Evolutionary conservation across 2,329 filamentous ascomycete genomes (phyloP).

Genomic region (Beauveria caledonica): DNA sequence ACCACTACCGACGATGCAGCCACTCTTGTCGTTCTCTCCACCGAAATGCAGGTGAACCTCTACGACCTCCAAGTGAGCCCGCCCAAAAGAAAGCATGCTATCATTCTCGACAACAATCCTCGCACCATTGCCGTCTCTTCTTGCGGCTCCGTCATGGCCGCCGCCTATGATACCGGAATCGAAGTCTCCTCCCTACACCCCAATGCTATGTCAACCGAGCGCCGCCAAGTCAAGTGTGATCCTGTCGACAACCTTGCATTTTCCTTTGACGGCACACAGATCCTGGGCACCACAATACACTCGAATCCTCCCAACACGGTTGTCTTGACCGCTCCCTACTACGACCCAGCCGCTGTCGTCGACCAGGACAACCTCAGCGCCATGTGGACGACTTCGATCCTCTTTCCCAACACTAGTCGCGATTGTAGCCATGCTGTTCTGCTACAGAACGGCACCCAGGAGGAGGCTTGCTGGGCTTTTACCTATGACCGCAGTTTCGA

Average conservation of each 20-base stretch:
- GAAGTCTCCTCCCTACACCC: conserved; percentile 71
- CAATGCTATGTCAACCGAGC: conserved; percentile 54
- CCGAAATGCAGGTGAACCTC: conserved; percentile 77
- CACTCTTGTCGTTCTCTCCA: conserved; percentile 70
- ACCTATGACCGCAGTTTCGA: conserved; percentile 70
- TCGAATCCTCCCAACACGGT: conserved; percentile 61
- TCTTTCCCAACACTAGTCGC: conserved; percentile 73
- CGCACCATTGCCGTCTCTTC: conserved; percentile 74
- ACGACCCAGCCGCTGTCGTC: conserved; percentile 60
- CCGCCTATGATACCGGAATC: conserved; percentile 81
- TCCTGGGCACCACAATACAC: conserved; percentile 65
- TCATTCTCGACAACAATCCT: conserved; percentile 71
- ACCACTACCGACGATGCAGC: conserved; percentile 73
- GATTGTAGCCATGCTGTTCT: conserved; percentile 72
- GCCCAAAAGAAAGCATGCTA: conserved; percentile 62
- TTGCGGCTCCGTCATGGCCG: conserved; percentile 71
- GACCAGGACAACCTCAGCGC: conserved; percentile 61
- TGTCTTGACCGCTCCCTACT: conserved; percentile 71
- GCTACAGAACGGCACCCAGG: conserved; percentile 50
- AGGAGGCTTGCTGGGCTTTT: conserved; percentile 68
- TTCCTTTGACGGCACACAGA: conserved; percentile 68
- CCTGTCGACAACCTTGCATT: conserved; percentile 67
- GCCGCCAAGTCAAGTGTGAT: conserved; percentile 70
- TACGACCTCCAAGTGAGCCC: conserved; percentile 61
- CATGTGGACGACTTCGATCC: conserved; percentile 78